Percentiles rank a stretch among this genome's conserved stretches.
Evolutionary conservation across 441 rosid species (phyloP).

Genomic region (Metrosideros polymorpha): DNA sequence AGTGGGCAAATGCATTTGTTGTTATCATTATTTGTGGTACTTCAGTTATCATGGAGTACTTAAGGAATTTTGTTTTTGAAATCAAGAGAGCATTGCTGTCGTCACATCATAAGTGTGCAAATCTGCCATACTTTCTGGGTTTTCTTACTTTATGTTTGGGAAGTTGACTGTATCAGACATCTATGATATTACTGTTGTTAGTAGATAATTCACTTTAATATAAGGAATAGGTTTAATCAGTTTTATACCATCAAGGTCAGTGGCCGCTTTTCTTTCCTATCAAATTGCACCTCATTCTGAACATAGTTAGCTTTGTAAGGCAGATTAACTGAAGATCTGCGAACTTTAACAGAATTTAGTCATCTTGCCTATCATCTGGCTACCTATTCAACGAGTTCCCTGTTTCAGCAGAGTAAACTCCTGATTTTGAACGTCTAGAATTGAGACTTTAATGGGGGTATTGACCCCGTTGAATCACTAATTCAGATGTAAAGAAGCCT

Average conservation of each 20-base stretch:
- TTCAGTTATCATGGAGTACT: not conserved
- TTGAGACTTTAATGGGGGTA: not conserved
- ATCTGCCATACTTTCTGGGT: not conserved
- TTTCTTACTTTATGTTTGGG: not conserved
- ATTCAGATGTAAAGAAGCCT: not conserved
- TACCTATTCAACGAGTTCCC: not conserved
- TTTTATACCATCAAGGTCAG: not conserved
- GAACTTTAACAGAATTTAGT: not conserved
- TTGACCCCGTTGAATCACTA: not conserved
- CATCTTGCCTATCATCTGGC: not conserved
- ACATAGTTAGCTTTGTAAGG: not conserved
- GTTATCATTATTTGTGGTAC: not conserved
- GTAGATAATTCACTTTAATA: not conserved
- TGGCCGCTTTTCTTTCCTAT: not conserved
- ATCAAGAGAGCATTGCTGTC: not conserved
- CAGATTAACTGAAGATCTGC: not conserved
- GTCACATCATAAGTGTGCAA: not conserved
- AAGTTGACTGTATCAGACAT: not conserved
- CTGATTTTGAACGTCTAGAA: not conserved
- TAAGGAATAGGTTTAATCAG: not conserved
- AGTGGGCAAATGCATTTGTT: not conserved
- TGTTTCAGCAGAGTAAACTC: not conserved
- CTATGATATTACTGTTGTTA: not conserved
- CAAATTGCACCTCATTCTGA: not conserved
- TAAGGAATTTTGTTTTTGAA: not conserved